Percentiles rank a stretch among this genome's conserved stretches.
Conservation (phyloP, 768 basidiomycete species). For the Panaeolus papilionaceus region DNA sequence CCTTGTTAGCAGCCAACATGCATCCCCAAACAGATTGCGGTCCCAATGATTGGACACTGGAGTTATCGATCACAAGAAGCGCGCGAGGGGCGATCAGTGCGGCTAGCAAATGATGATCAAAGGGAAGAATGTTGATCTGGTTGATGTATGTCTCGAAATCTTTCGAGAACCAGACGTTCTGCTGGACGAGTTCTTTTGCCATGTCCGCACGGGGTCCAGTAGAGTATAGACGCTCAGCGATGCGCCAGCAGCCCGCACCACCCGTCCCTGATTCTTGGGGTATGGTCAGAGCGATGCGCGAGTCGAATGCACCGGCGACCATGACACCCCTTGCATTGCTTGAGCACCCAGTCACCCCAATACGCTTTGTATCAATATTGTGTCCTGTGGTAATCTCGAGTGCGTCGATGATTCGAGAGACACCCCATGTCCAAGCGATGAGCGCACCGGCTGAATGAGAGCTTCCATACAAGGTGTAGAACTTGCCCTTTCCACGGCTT, state of each 20-base stretch:
- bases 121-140: background rate
- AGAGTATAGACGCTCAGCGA: background rate
- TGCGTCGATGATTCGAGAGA: background rate
- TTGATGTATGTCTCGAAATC: background rate
- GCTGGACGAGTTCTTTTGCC: background rate
- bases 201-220: background rate
- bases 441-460: background rate
- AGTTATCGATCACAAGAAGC: slow-evolving; percentile 1
- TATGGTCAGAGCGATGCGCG: background rate
- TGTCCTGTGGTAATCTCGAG: background rate
- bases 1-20: background rate
- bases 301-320: background rate
- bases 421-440: background rate
- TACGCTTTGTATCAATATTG: background rate
- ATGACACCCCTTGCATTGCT: too few relatives aligned
- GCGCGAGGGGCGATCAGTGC: slow-evolving; percentile 7
- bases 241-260: too few relatives aligned
- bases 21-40: background rate
- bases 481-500: background rate
- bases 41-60: background rate
- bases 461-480: background rate
- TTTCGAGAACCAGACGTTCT: background rate
- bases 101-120: background rate
- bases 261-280: too few relatives aligned
- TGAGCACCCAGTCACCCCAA: background rate